Conservation (phyloP, 163 green algal species). For the Picocystis sp. region DNA sequence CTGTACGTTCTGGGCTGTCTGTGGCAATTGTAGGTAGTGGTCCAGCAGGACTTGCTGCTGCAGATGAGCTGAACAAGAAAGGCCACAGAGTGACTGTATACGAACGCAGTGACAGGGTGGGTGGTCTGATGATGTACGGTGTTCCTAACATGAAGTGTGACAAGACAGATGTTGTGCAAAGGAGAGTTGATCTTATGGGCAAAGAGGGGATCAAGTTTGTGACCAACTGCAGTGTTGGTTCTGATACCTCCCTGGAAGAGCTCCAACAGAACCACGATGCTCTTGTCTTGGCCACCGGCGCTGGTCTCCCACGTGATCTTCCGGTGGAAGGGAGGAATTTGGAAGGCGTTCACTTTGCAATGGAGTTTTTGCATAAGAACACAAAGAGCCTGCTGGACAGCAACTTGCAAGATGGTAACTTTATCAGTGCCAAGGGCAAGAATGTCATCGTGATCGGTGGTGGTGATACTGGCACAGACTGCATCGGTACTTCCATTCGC, state of each 20-base stretch:
- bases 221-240: conserved; percentile 59
- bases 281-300: conserved; percentile 68
- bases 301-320: conserved; percentile 73
- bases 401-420: conserved; percentile 44
- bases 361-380: conserved; percentile 88
- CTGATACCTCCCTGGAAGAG: conserved; percentile 34
- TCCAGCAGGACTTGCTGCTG: conserved; percentile 73
- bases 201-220: conserved; percentile 74
- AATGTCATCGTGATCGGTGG: conserved; percentile 85
- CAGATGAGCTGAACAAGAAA: conserved; percentile 80
- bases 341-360: conserved; percentile 81
- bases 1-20: conserved; percentile 48
- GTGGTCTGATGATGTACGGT: conserved; percentile 71
- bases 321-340: conserved; percentile 52
- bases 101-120: conserved; percentile 59
- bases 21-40: conserved; percentile 78
- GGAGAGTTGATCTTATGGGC: conserved; percentile 88
- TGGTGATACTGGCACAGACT: conserved; percentile 92
- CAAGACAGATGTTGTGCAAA: conserved; percentile 81
- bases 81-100: conserved; percentile 88
- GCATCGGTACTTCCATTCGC: conserved; percentile 75
- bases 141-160: conserved; percentile 89
- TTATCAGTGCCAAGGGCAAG: conserved; percentile 11
- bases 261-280: conserved; percentile 43
- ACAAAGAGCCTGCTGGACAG: conserved; percentile 75